A percentile compares a stretch with the other conserved stretches of the same genome.
These are phyloP conservation scores for Populus hybrid DNA, from an alignment of 441 rosid species.

Conservation along the genomic window DNA sequence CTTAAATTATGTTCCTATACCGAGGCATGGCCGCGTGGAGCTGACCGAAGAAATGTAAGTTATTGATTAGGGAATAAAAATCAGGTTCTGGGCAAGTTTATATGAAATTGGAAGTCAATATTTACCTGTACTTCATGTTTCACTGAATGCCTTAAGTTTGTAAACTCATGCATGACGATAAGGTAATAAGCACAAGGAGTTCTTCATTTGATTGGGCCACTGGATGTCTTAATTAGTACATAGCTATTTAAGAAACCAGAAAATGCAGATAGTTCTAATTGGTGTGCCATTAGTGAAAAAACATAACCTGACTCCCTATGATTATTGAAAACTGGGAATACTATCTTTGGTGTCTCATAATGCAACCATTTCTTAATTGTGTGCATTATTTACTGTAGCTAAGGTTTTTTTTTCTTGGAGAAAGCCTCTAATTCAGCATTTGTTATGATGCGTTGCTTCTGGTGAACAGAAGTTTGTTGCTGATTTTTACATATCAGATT, in stretches of 20 bases:
- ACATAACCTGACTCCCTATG: too few species aligned
- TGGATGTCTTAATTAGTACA: background rate
- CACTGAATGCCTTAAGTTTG: background rate
- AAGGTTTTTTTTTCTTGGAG: background rate
- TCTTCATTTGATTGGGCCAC: background rate
- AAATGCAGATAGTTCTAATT: background rate
- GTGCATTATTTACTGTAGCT: background rate
- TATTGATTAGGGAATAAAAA: background rate
- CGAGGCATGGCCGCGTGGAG: background rate
- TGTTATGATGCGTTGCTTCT: slow-evolving; percentile 10
- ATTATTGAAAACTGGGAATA: background rate
- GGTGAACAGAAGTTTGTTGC: slow-evolving; percentile 74
- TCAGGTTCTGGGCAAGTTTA: background rate
- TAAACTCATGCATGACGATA: background rate
- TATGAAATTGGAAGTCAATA: background rate
- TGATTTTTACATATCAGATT: slow-evolving; percentile 93
- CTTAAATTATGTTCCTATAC: background rate
- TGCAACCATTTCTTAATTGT: background rate
- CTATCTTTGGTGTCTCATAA: background rate
- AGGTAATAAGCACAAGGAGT: background rate
- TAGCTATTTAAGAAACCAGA: background rate
- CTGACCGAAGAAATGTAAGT: background rate
- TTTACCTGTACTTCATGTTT: background rate
- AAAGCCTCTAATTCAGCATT: background rate
- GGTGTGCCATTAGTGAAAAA: background rate